phyloP scores from a whole-genome alignment of 2,329 filamentous ascomycete genomes.

The Calonectria crousiana region DNA sequence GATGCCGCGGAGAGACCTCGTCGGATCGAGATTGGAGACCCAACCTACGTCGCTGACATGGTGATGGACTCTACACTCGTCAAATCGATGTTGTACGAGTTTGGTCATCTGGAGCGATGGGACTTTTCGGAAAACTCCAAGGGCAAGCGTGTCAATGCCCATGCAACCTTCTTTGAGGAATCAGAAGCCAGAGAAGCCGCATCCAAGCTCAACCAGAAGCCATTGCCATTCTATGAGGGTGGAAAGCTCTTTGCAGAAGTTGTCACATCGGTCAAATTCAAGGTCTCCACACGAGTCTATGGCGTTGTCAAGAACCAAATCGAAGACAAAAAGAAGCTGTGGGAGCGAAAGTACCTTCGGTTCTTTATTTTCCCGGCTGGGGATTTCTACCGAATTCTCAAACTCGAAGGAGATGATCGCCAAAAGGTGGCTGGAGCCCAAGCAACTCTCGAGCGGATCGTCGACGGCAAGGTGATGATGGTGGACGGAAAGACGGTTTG shows the following conservation, averaged over 20 bases:
- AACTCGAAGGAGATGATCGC: constrained; percentile 26
- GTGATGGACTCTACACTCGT: constrained; percentile 39
- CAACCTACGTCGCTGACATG: constrained; percentile 40
- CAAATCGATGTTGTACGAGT: constrained; percentile 44
- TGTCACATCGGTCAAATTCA: constrained; percentile 53
- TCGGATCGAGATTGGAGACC: constrained; percentile 3
- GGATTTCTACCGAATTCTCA: constrained; percentile 35
- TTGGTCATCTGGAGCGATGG: constrained; percentile 52
- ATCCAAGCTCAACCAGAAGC: constrained; percentile 44
- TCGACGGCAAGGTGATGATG: constrained; percentile 18
- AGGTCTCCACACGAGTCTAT: constrained; percentile 51
- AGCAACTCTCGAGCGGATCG: constrained; percentile 3
- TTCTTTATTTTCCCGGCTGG: background rate
- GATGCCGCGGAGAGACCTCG: background rate
- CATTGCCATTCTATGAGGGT: constrained; percentile 45
- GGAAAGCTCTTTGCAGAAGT: constrained; percentile 53
- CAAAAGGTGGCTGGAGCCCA: constrained; percentile 18
- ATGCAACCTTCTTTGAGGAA: constrained; percentile 53
- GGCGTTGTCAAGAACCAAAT: constrained; percentile 46
- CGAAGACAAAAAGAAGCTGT: constrained; percentile 39
- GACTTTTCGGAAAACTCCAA: constrained; percentile 36
- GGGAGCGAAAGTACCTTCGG: constrained; percentile 44
- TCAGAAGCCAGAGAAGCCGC: constrained; percentile 51
- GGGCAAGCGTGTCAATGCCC: constrained; percentile 54
- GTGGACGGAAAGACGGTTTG: constrained; percentile 18